Evolutionary conservation across 2,329 filamentous ascomycete species (phyloP).

Genomic region (Helminthosporium solani): DNA sequence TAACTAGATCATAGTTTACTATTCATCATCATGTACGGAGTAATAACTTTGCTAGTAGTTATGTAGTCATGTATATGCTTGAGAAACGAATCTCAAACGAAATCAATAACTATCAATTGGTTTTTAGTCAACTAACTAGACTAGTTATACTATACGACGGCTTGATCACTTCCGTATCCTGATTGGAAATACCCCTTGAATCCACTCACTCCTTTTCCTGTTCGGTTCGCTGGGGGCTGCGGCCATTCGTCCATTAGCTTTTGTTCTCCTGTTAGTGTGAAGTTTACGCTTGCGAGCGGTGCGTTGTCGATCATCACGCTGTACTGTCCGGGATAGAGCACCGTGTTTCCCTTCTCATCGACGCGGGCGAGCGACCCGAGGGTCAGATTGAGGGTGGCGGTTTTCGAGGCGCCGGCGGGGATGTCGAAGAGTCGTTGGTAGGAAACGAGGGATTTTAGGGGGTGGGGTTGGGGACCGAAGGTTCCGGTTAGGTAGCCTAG

Average conservation of each 20-base stretch:
- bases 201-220: constrained; percentile 17
- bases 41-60: too few relatives aligned
- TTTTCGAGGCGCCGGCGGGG: constrained; percentile 34
- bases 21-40: too few relatives aligned
- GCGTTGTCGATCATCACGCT: constrained; percentile 25
- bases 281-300: constrained; percentile 17
- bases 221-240: constrained; percentile 16
- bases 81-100: too few relatives aligned
- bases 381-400: constrained; percentile 47
- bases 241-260: constrained; percentile 31
- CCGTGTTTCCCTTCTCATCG: constrained; percentile 53
- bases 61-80: too few relatives aligned
- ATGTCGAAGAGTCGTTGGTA: constrained; percentile 52
- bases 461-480: constrained; percentile 54
- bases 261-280: constrained; percentile 26
- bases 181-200: constrained; percentile 23
- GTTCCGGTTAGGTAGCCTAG: constrained; percentile 54
- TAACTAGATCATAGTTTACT: too few relatives aligned
- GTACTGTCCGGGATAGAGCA: constrained; percentile 58
- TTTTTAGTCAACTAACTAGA: too few relatives aligned
- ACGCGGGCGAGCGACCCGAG: constrained; percentile 54
- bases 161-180: constrained; percentile 19
- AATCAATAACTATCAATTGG: too few relatives aligned
- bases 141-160: background rate
- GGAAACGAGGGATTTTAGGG: constrained; percentile 55